A percentile compares a stretch with the other conserved stretches of the same genome.
phyloP scores from a whole-genome alignment of 2,329 filamentous ascomycete genomes.

The Monilinia polystroma region DNA sequence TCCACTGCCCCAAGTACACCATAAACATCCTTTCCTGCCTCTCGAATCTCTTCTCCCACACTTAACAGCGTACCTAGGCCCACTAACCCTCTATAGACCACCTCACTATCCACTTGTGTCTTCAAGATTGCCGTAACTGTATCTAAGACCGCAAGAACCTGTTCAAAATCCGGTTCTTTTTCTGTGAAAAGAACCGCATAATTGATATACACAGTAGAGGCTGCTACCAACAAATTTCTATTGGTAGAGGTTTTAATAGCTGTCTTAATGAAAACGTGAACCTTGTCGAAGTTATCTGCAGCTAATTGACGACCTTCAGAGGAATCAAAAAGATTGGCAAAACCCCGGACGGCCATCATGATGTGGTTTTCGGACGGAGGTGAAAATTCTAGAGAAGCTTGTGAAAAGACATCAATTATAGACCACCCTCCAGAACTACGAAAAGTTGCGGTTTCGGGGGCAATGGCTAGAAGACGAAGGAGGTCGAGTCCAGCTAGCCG shows the following conservation, averaged over 20 bases:
- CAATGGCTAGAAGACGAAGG: slow-evolving; percentile 75
- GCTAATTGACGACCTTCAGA: slow-evolving; percentile 66
- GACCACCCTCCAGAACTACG: slow-evolving; percentile 53
- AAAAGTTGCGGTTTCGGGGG: slow-evolving; percentile 63
- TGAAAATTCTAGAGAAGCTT: slow-evolving; percentile 55
- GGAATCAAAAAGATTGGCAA: slow-evolving; percentile 82
- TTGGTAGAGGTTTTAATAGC: slow-evolving; percentile 67
- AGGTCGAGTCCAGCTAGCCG: slow-evolving; percentile 84
- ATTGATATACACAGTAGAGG: slow-evolving; percentile 82
- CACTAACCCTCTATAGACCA: slow-evolving; percentile 77
- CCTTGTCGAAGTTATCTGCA: slow-evolving; percentile 55
- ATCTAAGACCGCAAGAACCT: slow-evolving; percentile 51
- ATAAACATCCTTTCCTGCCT: slow-evolving; percentile 57
- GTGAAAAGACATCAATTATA: slow-evolving; percentile 60
- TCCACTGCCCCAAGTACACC: slow-evolving; percentile 49
- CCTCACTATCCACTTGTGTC: slow-evolving; percentile 73
- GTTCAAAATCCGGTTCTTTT: slow-evolving; percentile 41
- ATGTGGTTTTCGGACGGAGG: slow-evolving; percentile 72
- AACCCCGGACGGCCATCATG: slow-evolving; percentile 80
- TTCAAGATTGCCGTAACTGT: slow-evolving; percentile 63
- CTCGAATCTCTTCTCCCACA: slow-evolving; percentile 55
- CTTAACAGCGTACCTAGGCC: slow-evolving; percentile 75
- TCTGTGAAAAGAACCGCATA: slow-evolving; percentile 69
- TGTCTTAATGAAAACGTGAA: slow-evolving; percentile 49
- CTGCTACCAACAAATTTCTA: slow-evolving; percentile 78